phyloP scores from a whole-genome alignment of 176 grass and related monocot genomes.

The Secale cereale region DNA sequence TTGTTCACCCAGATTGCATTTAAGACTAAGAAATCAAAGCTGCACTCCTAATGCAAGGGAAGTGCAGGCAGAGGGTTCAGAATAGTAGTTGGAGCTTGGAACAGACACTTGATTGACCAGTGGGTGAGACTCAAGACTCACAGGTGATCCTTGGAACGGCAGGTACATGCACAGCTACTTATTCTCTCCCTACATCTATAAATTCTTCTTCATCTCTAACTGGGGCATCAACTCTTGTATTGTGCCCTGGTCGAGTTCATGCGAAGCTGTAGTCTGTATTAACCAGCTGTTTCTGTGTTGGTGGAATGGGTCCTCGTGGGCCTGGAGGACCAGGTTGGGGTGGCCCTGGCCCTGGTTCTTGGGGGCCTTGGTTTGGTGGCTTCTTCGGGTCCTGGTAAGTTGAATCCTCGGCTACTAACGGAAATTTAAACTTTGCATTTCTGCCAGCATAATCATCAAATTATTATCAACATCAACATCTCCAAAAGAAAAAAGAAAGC shows the following conservation, averaged over 20 bases:
- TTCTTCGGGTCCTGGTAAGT: constrained; percentile 44
- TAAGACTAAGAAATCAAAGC: background rate
- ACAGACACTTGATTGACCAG: background rate
- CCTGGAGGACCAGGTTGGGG: constrained; percentile 25
- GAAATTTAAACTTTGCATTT: background rate
- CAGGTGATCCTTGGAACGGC: background rate
- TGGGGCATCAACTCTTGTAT: background rate
- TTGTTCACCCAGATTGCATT: background rate
- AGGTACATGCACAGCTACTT: constrained; percentile 21
- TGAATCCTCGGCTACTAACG: background rate
- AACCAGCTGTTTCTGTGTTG: background rate
- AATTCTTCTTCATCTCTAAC: background rate
- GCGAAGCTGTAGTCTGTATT: background rate
- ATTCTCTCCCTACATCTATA: constrained; percentile 5
- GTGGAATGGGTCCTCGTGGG: constrained; percentile 33
- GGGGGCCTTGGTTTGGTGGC: constrained; percentile 9
- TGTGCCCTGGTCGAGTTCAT: background rate
- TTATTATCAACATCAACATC: background rate
- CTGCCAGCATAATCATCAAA: background rate
- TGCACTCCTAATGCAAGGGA: background rate
- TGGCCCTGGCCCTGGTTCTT: constrained; percentile 28
- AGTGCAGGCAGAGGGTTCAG: background rate
- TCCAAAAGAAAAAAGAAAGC: background rate
- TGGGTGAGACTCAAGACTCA: background rate
- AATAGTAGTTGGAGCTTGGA: background rate